Conservation (phyloP, 208 protist genomes). For the Leishmania turanica region DNA sequence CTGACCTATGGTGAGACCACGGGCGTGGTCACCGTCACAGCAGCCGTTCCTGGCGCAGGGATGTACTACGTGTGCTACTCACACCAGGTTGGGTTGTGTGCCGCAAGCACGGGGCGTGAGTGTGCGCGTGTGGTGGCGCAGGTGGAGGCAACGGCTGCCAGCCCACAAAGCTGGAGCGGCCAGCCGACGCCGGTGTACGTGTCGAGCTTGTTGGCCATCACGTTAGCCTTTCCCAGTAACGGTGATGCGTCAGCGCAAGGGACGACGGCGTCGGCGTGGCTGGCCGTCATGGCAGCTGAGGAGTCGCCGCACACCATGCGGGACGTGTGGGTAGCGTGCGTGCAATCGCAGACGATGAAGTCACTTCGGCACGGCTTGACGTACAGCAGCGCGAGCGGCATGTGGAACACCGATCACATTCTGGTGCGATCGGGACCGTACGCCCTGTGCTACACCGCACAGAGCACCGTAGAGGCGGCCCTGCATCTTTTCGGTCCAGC, state of each 20-base stretch:
- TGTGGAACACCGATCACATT: slow-evolving; percentile 27
- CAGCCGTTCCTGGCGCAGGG: slow-evolving; percentile 53
- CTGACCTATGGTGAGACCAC: slow-evolving; percentile 27
- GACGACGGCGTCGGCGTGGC: slow-evolving; percentile 40
- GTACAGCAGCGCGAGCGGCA: slow-evolving; percentile 23
- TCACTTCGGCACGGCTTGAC: slow-evolving; percentile 31
- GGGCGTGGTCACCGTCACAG: slow-evolving; percentile 31
- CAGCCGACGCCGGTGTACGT: slow-evolving; percentile 60
- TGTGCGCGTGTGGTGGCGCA: slow-evolving; percentile 78
- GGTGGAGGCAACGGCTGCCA: slow-evolving; percentile 47
- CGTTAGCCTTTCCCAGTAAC: slow-evolving; percentile 38
- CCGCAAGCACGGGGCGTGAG: slow-evolving; percentile 32
- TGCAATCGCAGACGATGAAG: slow-evolving; percentile 10
- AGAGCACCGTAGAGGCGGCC: slow-evolving; percentile 3
- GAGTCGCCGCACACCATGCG: slow-evolving; percentile 31
- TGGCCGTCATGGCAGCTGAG: slow-evolving; percentile 29
- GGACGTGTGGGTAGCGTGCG: slow-evolving; percentile 48
- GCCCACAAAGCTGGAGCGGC: slow-evolving; percentile 59
- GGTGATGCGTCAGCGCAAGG: slow-evolving; percentile 23
- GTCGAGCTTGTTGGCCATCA: slow-evolving; percentile 36
- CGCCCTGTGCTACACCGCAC: slow-evolving; percentile 67
- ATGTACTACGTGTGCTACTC: slow-evolving; percentile 87
- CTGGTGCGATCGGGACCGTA: slow-evolving; percentile 38
- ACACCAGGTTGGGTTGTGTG: slow-evolving; percentile 47
- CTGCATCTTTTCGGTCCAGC: slow-evolving; percentile 62